phyloP scores from a whole-genome alignment of 2,329 filamentous ascomycete genomes.

The Monosporascus sp. region DNA sequence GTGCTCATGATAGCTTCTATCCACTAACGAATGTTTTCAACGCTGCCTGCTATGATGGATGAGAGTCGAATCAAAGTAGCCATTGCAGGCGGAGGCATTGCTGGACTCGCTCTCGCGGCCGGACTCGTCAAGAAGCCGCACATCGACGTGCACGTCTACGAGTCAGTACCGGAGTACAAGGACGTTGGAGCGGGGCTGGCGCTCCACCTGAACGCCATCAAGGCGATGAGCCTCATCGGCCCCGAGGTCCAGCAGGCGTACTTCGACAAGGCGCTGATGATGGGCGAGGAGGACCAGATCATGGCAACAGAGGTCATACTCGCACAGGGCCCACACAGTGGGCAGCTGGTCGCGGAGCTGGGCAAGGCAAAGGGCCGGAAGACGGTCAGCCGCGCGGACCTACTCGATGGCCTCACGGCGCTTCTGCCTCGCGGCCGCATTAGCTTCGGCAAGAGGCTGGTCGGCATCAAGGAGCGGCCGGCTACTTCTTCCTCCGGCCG shows the following conservation, averaged over 20 bases:
- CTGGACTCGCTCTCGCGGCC: constrained; percentile 30
- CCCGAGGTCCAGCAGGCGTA: constrained; percentile 27
- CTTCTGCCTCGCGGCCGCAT: constrained; percentile 18
- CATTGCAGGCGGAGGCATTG: constrained; percentile 27
- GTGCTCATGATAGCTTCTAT: too few species aligned
- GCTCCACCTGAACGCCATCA: constrained; percentile 31
- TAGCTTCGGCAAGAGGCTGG: constrained; percentile 20
- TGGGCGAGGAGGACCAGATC: constrained; percentile 26
- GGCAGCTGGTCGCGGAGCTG: constrained; percentile 23
- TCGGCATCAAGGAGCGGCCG: constrained; percentile 7
- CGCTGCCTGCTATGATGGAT: constrained; percentile 1
- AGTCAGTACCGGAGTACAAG: constrained; percentile 24
- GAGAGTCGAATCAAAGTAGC: constrained; percentile 15
- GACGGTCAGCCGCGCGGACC: constrained; percentile 26
- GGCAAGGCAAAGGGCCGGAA: constrained; percentile 27
- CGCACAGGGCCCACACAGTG: constrained; percentile 18
- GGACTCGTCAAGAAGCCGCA: constrained; percentile 28
- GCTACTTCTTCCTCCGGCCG: background rate
- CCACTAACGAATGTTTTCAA: background rate
- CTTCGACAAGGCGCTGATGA: constrained; percentile 22
- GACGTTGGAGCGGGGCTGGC: constrained; percentile 34
- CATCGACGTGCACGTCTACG: constrained; percentile 31
- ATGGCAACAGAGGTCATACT: constrained; percentile 29
- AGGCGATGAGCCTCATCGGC: constrained; percentile 28
- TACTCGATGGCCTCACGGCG: constrained; percentile 22